Conservation (phyloP, 1,139 yeast species). For the Hyphopichia fennica region DNA sequence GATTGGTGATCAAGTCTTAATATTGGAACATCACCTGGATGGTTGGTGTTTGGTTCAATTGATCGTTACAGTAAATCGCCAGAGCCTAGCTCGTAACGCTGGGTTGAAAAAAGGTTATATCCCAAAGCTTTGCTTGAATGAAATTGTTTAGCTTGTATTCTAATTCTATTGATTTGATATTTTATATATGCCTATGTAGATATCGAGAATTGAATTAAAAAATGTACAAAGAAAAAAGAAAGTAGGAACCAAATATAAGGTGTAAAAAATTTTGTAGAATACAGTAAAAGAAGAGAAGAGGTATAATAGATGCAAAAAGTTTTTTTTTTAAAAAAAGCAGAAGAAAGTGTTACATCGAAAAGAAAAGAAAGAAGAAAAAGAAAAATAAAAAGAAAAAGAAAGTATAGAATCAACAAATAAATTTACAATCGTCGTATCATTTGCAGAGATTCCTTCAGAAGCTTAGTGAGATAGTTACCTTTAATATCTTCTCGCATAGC, state of each 20-base stretch:
- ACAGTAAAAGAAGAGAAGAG: not conserved
- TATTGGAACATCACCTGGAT: conserved; percentile 31
- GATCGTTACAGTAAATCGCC: conserved; percentile 2
- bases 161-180: not conserved
- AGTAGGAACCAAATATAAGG: not conserved
- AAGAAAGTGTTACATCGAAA: too few relatives aligned
- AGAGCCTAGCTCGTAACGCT: not conserved
- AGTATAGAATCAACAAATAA: too few relatives aligned
- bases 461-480: not conserved
- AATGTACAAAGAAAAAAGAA: too few relatives aligned
- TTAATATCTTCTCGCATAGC: conserved; percentile 4
- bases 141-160: not conserved
- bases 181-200: not conserved
- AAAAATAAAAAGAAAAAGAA: not conserved
- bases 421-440: too few relatives aligned
- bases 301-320: not conserved
- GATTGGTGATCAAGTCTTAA: conserved; percentile 31
- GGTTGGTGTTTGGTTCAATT: conserved; percentile 40
- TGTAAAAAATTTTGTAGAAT: not conserved
- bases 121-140: conserved; percentile 32
- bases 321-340: not conserved
- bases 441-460: too few relatives aligned
- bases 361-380: not conserved
- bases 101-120: conserved; percentile 27
- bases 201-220: not conserved